These are phyloP conservation scores for Wickerhamomyces sp. DNA, from an alignment of 1,139 yeast species.

Conservation along the genomic window DNA sequence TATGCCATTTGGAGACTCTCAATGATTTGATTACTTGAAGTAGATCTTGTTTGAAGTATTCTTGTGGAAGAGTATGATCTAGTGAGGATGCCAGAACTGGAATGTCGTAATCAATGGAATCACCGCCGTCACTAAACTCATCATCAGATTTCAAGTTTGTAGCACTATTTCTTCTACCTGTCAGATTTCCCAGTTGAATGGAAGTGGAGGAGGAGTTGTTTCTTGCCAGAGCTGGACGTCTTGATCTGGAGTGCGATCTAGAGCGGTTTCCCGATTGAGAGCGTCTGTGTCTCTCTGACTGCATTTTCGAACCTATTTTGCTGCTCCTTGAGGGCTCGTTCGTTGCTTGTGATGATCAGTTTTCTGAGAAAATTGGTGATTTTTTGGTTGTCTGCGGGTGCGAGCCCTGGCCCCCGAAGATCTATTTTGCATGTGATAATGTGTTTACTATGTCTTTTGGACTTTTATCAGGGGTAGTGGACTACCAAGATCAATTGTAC, in stretches of 20 bases:
- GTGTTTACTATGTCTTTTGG: no score
- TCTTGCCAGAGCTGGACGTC: constrained; percentile 7
- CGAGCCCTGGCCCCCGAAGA: no score
- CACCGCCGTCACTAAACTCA: constrained; percentile 33
- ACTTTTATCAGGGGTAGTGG: no score
- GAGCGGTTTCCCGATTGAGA: constrained; percentile 2
- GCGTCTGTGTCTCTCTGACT: constrained; percentile 4
- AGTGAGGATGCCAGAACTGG: constrained; percentile 34
- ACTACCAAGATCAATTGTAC: no score
- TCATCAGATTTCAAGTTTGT: constrained; percentile 1
- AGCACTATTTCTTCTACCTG: background rate
- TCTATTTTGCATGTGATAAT: no score
- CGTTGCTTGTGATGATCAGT: no score
- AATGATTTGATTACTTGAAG: constrained; percentile 59
- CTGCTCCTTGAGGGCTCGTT: background rate
- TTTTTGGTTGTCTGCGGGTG: no score
- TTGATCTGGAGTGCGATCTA: constrained; percentile 8
- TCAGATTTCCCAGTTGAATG: background rate
- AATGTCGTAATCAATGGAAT: constrained; percentile 28
- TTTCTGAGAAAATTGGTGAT: no score
- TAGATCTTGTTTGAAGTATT: constrained; percentile 81
- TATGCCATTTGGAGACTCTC: constrained; percentile 74
- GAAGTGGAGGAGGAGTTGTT: constrained; percentile 6
- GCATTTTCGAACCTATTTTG: background rate
- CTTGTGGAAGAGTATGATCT: constrained; percentile 73